These are phyloP conservation scores for Jaapia argillacea DNA, from an alignment of 768 basidiomycete genomes.

Conservation along the genomic window DNA sequence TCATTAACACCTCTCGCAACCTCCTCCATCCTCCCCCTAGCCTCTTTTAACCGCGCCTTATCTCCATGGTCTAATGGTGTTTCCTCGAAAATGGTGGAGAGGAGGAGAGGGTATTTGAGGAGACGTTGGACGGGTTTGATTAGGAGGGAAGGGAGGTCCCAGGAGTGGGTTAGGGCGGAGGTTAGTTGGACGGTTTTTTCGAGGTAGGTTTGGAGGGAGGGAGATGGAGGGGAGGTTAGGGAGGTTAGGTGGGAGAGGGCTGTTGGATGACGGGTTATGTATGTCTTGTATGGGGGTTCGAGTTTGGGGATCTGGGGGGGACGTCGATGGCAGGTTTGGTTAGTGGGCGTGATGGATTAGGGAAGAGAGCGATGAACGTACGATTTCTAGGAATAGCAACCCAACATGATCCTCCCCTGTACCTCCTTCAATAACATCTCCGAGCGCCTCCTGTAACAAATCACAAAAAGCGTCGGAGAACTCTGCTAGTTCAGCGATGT, in stretches of 20 bases:
- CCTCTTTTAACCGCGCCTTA: slow-evolving; percentile 42
- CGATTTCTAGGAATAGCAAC: slow-evolving; percentile 56
- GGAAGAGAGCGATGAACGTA: slow-evolving; percentile 28
- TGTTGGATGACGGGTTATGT: slow-evolving; percentile 71
- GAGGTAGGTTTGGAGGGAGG: slow-evolving; percentile 57
- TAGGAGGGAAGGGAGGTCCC: slow-evolving; percentile 88
- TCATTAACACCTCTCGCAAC: slow-evolving; percentile 75
- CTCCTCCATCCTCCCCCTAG: slow-evolving; percentile 54
- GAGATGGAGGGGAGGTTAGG: slow-evolving; percentile 36
- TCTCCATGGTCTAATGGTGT: slow-evolving; percentile 64
- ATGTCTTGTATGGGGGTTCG: slow-evolving; percentile 64
- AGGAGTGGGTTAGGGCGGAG: slow-evolving; percentile 69
- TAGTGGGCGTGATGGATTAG: slow-evolving; percentile 4
- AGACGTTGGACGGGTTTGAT: slow-evolving; percentile 97
- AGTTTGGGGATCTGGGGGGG: slow-evolving; percentile 70
- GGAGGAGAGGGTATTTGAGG: slow-evolving; percentile 87
- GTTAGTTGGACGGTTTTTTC: slow-evolving; percentile 56
- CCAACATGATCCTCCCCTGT: slow-evolving; percentile 64
- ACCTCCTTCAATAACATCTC: slow-evolving; percentile 51
- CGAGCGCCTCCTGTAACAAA: slow-evolving; percentile 56
- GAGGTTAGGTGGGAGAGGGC: slow-evolving; percentile 59
- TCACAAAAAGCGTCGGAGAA: slow-evolving; percentile 62
- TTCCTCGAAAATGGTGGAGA: slow-evolving; percentile 65
- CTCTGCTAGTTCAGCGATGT: slow-evolving; percentile 63
- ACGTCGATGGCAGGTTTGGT: slow-evolving; percentile 6